Evolutionary conservation across 2,329 filamentous ascomycete genomes (phyloP).

Genomic region (Aspergillus sp.): DNA sequence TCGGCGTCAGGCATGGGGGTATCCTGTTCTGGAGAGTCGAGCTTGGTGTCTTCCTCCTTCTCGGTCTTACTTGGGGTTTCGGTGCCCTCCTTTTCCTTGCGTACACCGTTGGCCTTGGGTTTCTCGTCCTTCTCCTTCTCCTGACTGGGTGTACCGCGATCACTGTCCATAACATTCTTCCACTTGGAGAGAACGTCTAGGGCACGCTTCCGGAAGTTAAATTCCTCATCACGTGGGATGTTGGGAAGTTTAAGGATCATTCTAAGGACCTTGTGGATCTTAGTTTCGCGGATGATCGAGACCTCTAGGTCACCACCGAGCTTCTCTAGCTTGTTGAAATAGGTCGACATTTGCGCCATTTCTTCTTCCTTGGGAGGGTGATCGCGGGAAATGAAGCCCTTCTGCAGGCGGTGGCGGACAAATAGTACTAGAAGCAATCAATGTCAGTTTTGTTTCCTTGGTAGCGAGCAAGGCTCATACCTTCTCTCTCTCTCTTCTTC

Average conservation of each 20-base stretch:
- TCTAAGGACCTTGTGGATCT: conserved; percentile 98
- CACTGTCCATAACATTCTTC: conserved; percentile 75
- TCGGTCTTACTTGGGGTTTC: conserved; percentile 31
- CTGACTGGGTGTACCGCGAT: conserved; percentile 45
- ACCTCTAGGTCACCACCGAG: conserved; percentile 79
- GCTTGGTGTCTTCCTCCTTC: conserved; percentile 36
- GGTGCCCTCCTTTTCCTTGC: conserved; percentile 41
- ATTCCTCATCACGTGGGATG: conserved; percentile 87
- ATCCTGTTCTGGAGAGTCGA: conserved; percentile 19
- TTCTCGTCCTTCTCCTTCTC: conserved; percentile 44
- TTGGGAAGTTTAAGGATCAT: conserved; percentile 82
- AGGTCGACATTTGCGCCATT: conserved; percentile 46
- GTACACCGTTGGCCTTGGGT: conserved; percentile 43
- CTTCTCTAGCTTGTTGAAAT: conserved; percentile 71
- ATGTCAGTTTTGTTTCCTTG: conserved; percentile 9
- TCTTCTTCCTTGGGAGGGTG: conserved; percentile 77
- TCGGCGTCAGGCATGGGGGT: conserved; percentile 41
- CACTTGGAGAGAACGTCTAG: conserved; percentile 79
- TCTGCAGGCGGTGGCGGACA: conserved; percentile 90
- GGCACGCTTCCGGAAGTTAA: conserved; percentile 82
- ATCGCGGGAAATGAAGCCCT: conserved; percentile 84
- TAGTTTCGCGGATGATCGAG: conserved; percentile 83
- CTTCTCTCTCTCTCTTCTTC: conserved; percentile 59
- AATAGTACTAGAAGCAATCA: conserved; percentile 66
- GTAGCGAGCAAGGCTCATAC: conserved; percentile 31